These are phyloP conservation scores for Rutstroemia sp. DNA, from an alignment of 2,329 filamentous ascomycete species.

Conservation along the genomic window DNA sequence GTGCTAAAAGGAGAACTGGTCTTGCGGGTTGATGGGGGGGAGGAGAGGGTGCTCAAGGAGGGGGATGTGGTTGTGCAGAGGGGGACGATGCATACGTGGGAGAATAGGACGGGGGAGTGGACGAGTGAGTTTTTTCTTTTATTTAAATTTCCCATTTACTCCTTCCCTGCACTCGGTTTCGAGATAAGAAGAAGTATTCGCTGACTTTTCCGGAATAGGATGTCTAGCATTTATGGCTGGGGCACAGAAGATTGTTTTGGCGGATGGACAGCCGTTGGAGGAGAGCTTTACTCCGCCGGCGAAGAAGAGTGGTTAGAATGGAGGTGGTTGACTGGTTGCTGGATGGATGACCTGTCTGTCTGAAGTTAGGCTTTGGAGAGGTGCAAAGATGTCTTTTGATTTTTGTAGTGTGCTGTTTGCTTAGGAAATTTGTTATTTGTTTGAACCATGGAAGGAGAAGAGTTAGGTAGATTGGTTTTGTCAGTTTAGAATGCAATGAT, in stretches of 20 bases:
- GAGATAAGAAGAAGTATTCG: too few species aligned
- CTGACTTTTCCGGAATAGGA: not conserved
- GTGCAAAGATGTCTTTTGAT: not conserved
- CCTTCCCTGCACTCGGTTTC: not conserved
- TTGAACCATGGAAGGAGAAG: too few species aligned
- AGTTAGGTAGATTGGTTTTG: too few species aligned
- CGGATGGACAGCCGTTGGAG: conserved; percentile 32
- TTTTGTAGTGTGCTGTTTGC: too few species aligned
- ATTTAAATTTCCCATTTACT: not conserved
- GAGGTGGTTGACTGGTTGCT: not conserved
- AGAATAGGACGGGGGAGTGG: conserved; percentile 1
- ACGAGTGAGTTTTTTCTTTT: not conserved
- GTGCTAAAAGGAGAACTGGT: conserved; percentile 36
- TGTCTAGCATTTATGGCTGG: conserved; percentile 34
- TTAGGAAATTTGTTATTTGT: too few species aligned
- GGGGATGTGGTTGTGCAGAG: conserved; percentile 37
- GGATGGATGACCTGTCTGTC: too few species aligned
- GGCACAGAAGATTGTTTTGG: conserved; percentile 33
- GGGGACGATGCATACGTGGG: conserved; percentile 25
- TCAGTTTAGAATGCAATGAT: too few species aligned
- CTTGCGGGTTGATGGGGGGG: conserved; percentile 32
- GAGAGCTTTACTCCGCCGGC: not conserved
- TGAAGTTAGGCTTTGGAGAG: too few species aligned
- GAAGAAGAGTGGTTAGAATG: not conserved
- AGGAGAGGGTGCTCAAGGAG: conserved; percentile 31